Base-by-base conservation (phyloP, 2,329 filamentous ascomycete species). In the Massarina eburnea region DNA sequence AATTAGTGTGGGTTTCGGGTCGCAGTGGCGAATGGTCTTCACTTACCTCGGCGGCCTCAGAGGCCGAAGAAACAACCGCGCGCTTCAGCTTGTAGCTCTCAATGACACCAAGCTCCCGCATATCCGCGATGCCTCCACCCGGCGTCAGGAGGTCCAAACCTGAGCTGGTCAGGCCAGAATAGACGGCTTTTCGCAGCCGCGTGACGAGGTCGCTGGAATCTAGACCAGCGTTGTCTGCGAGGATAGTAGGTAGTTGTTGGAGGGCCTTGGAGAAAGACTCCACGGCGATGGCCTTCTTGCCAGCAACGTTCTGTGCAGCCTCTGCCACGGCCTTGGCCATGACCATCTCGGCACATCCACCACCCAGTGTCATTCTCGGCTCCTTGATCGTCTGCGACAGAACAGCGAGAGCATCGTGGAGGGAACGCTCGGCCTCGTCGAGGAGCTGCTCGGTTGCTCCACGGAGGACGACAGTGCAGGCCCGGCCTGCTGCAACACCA, bases 81-180 rank as follows among this genome's bases (percentile, higher is more conserved):
- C 84, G 87, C 83, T 99, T 99, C 70, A 99, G 76, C 80, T 99
- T 99, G 80, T 96, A 97, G 72, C 90, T 95, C 77, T 99, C 94
- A 58, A 99, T 87, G 21, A 99, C 91, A 35, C 94, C 94, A 38
- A 95, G 71, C 62, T 99, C 90, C 43, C 92, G 83, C 94, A 99
- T 99, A 66, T 99, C 94, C 10, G 89, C 81, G 64, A 99, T 90
- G 35, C 91, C 91, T 48, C 94, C 94, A 32, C 94, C 92, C 2
- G 92, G 91, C 1, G 86, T 90, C 74, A 88, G 79, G 52, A 99
- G 77, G 67, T 99, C 94, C 53, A 99, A 76, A 17, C 94, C 94
- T 43, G 92, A 95, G 49, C 86, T 96, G 40, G 85, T 91, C 81
- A 96, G 85, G 54, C 94, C 94, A 54, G 94, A 89, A 76, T 97